Percentiles rank a stretch among this genome's conserved stretches.
Evolutionary conservation across 805 yeast genomes (phyloP).

Genomic region (Ogataea methanolica): DNA sequence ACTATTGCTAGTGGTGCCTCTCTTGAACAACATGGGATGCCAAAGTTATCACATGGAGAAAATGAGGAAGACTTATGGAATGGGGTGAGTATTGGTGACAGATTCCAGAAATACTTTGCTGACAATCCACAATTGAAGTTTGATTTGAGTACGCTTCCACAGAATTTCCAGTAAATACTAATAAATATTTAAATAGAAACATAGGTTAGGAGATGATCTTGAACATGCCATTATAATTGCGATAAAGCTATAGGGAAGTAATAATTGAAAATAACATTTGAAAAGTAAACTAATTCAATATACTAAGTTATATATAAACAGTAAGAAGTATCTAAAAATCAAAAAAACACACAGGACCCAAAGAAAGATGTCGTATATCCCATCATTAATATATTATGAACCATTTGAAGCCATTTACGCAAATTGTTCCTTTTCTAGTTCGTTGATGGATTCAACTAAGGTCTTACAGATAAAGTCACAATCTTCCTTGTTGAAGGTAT

Average conservation of each 20-base stretch:
- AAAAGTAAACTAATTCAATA: too few relatives aligned
- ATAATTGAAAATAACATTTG: too few relatives aligned
- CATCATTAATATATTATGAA: neutral
- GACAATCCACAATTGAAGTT: constrained; percentile 11
- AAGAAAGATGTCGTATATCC: too few relatives aligned
- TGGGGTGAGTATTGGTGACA: constrained; percentile 39
- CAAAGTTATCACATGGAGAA: constrained; percentile 29
- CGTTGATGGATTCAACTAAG: constrained; percentile 36
- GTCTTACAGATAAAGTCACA: constrained; percentile 38
- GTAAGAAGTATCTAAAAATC: too few relatives aligned
- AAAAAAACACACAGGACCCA: too few relatives aligned
- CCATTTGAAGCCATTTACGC: neutral
- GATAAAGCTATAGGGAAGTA: too few relatives aligned
- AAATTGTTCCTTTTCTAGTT: constrained; percentile 27
- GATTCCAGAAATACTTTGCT: constrained; percentile 38
- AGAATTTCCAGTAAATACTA: neutral
- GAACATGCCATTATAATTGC: too few relatives aligned
- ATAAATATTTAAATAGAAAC: too few relatives aligned
- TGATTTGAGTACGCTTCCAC: neutral
- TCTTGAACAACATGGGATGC: constrained; percentile 80
- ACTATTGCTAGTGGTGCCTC: constrained; percentile 75
- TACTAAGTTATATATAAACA: too few relatives aligned
- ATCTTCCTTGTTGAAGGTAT: constrained; percentile 37
- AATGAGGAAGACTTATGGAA: constrained; percentile 49
- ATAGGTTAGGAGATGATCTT: too few relatives aligned